Conservation (phyloP, 139 green algal genomes). For the Chlorella sp. region DNA sequence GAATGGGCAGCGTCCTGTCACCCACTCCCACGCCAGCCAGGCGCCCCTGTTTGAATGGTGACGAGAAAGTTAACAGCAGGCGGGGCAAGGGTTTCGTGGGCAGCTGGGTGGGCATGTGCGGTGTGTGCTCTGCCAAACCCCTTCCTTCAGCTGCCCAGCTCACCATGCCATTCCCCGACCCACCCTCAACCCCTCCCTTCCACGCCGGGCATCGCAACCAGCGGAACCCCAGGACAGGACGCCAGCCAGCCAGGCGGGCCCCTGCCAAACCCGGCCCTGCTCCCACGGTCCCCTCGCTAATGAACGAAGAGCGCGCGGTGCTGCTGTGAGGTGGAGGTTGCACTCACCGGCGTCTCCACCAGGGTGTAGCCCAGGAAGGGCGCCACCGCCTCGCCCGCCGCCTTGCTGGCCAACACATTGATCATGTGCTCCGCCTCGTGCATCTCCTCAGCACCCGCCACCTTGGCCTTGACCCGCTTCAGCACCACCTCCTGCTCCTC, state of each 20-base stretch:
- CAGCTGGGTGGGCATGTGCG: not conserved
- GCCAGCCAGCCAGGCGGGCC: not conserved
- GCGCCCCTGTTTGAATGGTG: no score
- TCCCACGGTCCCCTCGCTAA: not conserved
- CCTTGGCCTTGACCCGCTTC: constrained; percentile 73
- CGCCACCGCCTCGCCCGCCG: constrained; percentile 66
- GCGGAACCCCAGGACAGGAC: no score
- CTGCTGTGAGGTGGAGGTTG: no score
- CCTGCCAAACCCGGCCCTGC: not conserved
- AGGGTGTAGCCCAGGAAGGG: constrained; percentile 82
- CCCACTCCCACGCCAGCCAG: no score
- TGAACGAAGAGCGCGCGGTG: no score
- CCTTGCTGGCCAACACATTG: constrained; percentile 79
- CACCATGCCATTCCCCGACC: no score
- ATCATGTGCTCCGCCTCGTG: constrained; percentile 77
- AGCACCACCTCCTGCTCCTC: constrained; percentile 66
- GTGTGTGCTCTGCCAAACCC: no score
- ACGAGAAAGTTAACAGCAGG: not conserved
- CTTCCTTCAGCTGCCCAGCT: no score
- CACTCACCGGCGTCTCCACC: constrained; percentile 55
- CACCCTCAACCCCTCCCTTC: no score
- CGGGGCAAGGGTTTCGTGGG: not conserved
- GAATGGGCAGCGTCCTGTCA: no score
- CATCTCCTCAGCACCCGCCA: constrained; percentile 82
- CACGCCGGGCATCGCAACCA: no score